A percentile compares a stretch with the other conserved stretches of the same genome.
These are phyloP conservation scores for Trametes cinnabarina DNA, from an alignment of 768 basidiomycete genomes.

Conservation along the genomic window DNA sequence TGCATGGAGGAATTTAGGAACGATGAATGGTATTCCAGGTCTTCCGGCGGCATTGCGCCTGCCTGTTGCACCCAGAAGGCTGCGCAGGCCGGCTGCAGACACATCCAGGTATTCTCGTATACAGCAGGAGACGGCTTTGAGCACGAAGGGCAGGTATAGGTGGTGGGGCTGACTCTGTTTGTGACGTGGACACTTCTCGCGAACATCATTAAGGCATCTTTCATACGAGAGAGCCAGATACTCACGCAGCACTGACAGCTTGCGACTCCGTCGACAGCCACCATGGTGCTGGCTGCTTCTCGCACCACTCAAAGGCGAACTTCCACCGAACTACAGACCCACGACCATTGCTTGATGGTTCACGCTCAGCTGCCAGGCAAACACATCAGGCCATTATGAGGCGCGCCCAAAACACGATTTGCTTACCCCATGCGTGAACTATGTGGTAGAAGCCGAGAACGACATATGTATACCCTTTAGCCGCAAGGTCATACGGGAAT, in stretches of 20 bases:
- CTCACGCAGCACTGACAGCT: neutral
- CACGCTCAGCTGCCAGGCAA: slow-evolving; percentile 64
- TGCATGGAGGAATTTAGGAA: slow-evolving; percentile 42
- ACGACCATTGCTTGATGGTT: slow-evolving; percentile 43
- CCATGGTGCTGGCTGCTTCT: slow-evolving; percentile 61
- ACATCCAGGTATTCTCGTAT: slow-evolving; percentile 58
- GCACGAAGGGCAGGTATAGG: slow-evolving; percentile 45
- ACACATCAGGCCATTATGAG: slow-evolving; percentile 11
- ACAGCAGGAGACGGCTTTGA: slow-evolving; percentile 45
- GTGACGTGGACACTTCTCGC: neutral
- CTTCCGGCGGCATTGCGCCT: slow-evolving; percentile 27
- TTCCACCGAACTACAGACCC: slow-evolving; percentile 73
- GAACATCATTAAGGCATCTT: neutral
- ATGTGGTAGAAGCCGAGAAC: slow-evolving; percentile 74
- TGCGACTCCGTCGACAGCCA: slow-evolving; percentile 31
- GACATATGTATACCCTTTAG: slow-evolving; percentile 48
- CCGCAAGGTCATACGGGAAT: slow-evolving; percentile 68
- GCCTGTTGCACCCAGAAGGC: slow-evolving; percentile 48
- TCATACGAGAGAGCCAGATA: neutral
- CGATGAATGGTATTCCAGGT: slow-evolving; percentile 45
- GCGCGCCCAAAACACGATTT: too few species aligned
- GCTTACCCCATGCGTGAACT: slow-evolving; percentile 64
- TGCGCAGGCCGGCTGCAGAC: slow-evolving; percentile 57
- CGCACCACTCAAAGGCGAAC: slow-evolving; percentile 84
- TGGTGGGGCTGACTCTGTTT: neutral